A percentile compares a stretch with the other conserved stretches of the same genome.
phyloP scores from a whole-genome alignment of 1,284 basidiomycete species.

The Irpex rosettiformis region DNA sequence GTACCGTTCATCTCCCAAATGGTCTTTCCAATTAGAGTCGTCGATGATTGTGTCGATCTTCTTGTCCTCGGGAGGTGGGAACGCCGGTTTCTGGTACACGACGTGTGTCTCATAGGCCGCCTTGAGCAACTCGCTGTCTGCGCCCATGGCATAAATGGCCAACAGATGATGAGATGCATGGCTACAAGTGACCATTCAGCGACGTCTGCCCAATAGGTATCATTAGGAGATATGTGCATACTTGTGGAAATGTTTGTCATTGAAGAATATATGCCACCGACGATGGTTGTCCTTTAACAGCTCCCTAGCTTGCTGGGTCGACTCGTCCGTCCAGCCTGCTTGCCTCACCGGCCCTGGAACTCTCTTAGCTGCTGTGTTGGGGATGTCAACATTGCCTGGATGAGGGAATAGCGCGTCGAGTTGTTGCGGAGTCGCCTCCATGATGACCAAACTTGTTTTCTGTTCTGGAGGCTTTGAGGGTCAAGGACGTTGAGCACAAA shows the following conservation, averaged over 20 bases:
- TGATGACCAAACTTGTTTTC: background rate
- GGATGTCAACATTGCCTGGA: slow-evolving; percentile 9
- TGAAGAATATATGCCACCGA: slow-evolving; percentile 60
- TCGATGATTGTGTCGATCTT: slow-evolving; percentile 29
- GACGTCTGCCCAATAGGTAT: background rate
- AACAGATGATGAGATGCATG: slow-evolving; percentile 18
- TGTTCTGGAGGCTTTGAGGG: too few species aligned
- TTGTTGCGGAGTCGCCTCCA: slow-evolving; percentile 14
- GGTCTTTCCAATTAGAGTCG: slow-evolving; percentile 42
- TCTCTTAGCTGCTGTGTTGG: background rate
- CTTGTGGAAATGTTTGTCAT: slow-evolving; percentile 59
- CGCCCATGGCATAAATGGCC: slow-evolving; percentile 19
- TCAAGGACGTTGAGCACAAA: background rate
- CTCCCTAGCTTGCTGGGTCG: slow-evolving; percentile 39
- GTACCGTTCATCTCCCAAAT: slow-evolving; percentile 47
- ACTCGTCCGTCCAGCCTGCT: slow-evolving; percentile 47
- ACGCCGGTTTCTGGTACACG: slow-evolving; percentile 16
- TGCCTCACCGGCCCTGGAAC: slow-evolving; percentile 30
- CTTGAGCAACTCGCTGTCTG: slow-evolving; percentile 7
- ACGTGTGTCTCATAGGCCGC: slow-evolving; percentile 18
- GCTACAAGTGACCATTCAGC: slow-evolving; percentile 3
- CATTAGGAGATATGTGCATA: slow-evolving; percentile 16
- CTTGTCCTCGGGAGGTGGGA: slow-evolving; percentile 10
- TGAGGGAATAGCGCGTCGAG: slow-evolving; percentile 21
- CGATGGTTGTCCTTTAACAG: slow-evolving; percentile 55